A percentile compares a stretch with the other conserved stretches of the same genome.
phyloP scores from a whole-genome alignment of 352 stramenopile species.

The Globisporangium takayamanum region DNA sequence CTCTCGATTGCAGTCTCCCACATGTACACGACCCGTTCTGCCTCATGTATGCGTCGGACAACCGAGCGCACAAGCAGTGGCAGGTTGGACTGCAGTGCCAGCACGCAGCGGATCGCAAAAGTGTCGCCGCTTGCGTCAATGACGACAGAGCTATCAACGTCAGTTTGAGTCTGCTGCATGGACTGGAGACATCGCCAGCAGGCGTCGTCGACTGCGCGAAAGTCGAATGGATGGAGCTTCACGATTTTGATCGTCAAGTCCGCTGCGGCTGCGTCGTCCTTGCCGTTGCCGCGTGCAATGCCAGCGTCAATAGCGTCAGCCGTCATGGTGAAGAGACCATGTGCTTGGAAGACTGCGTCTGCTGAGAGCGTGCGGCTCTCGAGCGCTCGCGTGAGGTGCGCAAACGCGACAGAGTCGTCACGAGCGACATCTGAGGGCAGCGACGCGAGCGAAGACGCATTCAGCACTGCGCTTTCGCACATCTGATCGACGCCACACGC shows the following conservation, averaged over 20 bases:
- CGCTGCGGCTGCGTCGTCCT: background rate
- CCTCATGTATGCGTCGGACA: background rate
- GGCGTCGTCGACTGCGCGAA: background rate
- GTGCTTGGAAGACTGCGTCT: background rate
- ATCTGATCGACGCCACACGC: background rate
- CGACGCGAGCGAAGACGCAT: background rate
- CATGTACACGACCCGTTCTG: constrained; percentile 1
- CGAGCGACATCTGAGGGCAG: background rate
- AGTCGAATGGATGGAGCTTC: constrained; percentile 9
- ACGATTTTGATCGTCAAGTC: constrained; percentile 1
- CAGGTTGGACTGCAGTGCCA: background rate
- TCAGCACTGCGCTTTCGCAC: background rate
- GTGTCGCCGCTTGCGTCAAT: background rate
- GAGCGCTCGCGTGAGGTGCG: constrained; percentile 1
- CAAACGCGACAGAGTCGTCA: background rate
- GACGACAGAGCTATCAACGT: background rate
- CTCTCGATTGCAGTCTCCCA: constrained; percentile 3
- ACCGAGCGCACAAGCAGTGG: background rate
- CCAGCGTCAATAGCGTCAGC: background rate
- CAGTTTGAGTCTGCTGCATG: background rate
- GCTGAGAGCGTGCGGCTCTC: background rate
- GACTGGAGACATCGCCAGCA: constrained; percentile 1
- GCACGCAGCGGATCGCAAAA: background rate
- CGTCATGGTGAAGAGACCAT: background rate
- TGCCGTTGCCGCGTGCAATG: background rate